Conservation (phyloP, 345 rosid species). For the Toxicodendron radicans region DNA sequence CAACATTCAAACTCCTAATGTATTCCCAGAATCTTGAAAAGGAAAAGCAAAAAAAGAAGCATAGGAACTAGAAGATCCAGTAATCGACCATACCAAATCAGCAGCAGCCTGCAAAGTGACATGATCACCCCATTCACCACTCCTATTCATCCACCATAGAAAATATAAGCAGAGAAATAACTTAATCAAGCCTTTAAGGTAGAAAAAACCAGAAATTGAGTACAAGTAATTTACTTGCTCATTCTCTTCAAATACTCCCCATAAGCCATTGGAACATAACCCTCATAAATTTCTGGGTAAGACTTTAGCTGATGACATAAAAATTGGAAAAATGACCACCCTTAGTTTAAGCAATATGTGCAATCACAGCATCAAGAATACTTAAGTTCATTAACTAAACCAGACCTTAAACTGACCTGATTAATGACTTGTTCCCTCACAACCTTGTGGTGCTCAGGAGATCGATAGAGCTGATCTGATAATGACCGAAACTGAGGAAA, state of each 20-base stretch:
- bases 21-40: not conserved
- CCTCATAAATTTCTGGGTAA: conserved; percentile 42
- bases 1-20: not conserved
- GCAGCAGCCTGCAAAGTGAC: conserved; percentile 77
- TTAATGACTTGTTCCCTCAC: conserved; percentile 68
- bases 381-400: not conserved
- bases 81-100: conserved; percentile 40
- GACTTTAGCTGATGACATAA: conserved; percentile 44
- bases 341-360: not conserved
- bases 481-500: conserved; percentile 74
- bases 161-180: conserved; percentile 1
- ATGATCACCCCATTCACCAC: conserved; percentile 76
- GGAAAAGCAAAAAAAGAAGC: not conserved
- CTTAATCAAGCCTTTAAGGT: not conserved
- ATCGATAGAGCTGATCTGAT: conserved; percentile 86
- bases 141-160: conserved; percentile 32
- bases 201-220: not conserved
- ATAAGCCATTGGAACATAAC: conserved; percentile 61
- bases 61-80: not conserved
- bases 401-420: conserved; percentile 49
- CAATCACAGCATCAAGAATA: not conserved
- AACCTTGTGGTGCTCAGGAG: conserved; percentile 67
- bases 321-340: conserved; percentile 6
- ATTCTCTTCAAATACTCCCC: conserved; percentile 59
- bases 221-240: conserved; percentile 40